phyloP scores from a whole-genome alignment of 768 basidiomycete species.

The Coprinopsis sp. region DNA sequence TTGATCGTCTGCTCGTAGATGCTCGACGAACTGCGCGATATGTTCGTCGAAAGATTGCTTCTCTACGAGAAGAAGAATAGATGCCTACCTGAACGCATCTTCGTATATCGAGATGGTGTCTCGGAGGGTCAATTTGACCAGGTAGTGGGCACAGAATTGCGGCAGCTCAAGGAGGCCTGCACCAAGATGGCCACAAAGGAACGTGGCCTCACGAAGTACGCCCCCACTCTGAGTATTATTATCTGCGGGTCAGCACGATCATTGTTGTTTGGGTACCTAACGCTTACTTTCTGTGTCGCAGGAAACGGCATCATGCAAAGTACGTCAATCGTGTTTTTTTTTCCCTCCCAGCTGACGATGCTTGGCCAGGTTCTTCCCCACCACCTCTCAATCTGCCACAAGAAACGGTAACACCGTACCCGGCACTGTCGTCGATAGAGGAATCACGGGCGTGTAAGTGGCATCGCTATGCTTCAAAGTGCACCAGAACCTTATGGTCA shows the following conservation, averaged over 20 bases:
- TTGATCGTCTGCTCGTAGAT: slow-evolving; percentile 47
- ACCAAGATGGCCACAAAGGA: slow-evolving; percentile 40
- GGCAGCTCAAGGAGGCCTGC: slow-evolving; percentile 59
- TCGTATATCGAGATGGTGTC: slow-evolving; percentile 79
- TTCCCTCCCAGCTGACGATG: not conserved
- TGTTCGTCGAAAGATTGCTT: slow-evolving; percentile 68
- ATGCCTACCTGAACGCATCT: slow-evolving; percentile 58
- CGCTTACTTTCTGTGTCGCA: slow-evolving; percentile 11
- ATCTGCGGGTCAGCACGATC: slow-evolving; percentile 79
- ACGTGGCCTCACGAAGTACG: slow-evolving; percentile 40
- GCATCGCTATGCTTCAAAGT: not conserved
- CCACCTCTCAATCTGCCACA: slow-evolving; percentile 44
- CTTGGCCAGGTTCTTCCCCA: slow-evolving; percentile 48
- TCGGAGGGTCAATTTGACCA: slow-evolving; percentile 78
- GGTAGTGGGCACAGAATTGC: slow-evolving; percentile 57
- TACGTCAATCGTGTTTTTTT: slow-evolving; percentile 26
- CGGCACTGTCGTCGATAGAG: slow-evolving; percentile 78
- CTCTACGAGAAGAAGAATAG: slow-evolving; percentile 53
- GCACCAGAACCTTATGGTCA: not conserved
- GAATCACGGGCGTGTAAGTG: slow-evolving; percentile 63
- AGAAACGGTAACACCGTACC: slow-evolving; percentile 73
- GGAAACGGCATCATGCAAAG: slow-evolving; percentile 64
- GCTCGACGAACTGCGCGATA: slow-evolving; percentile 57
- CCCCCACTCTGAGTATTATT: slow-evolving; percentile 62
- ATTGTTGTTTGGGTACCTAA: slow-evolving; percentile 11